phyloP scores from a whole-genome alignment of 2,329 filamentous ascomycete genomes.

The Huntiella omanensis region DNA sequence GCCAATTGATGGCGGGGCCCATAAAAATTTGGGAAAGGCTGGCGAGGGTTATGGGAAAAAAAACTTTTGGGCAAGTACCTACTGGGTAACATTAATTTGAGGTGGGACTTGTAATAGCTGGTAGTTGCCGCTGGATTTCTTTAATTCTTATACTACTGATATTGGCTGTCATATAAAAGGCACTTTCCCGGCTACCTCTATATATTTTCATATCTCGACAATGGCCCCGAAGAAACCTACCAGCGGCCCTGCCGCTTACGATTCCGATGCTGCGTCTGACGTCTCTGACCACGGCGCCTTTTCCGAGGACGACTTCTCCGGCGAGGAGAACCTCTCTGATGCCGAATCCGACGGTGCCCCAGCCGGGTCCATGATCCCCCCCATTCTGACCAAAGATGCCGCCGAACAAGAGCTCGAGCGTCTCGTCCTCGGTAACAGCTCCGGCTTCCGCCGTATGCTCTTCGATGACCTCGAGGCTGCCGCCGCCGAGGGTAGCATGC shows the following conservation, averaged over 20 bases:
- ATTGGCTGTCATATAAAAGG: too few species aligned
- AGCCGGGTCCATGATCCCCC: conserved; percentile 1
- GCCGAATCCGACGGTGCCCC: conserved; percentile 12
- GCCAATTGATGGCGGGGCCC: conserved; percentile 5
- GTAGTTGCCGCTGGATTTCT: too few species aligned
- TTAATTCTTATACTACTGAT: too few species aligned
- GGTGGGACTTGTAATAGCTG: too few species aligned
- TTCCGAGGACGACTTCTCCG: conserved; percentile 16
- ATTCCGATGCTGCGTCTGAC: too few species aligned
- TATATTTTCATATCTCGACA: neutral
- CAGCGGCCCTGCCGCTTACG: too few species aligned
- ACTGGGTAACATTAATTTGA: too few species aligned
- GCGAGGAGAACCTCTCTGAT: conserved; percentile 12
- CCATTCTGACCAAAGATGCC: conserved; percentile 48
- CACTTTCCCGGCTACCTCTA: too few species aligned
- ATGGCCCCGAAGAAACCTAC: conserved; percentile 8
- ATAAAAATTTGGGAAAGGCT: conserved; percentile 10
- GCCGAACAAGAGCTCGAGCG: conserved; percentile 74
- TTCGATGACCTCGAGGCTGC: conserved; percentile 24
- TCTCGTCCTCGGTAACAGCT: conserved; percentile 71
- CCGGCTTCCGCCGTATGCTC: conserved; percentile 61
- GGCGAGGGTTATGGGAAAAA: conserved; percentile 6
- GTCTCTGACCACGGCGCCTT: conserved; percentile 1
- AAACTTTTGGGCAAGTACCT: conserved; percentile 3
- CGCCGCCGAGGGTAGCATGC: conserved; percentile 16